Evolutionary conservation across 139 green algal genomes (phyloP).

Genomic region (Chlamydomonas schloesseri): DNA sequence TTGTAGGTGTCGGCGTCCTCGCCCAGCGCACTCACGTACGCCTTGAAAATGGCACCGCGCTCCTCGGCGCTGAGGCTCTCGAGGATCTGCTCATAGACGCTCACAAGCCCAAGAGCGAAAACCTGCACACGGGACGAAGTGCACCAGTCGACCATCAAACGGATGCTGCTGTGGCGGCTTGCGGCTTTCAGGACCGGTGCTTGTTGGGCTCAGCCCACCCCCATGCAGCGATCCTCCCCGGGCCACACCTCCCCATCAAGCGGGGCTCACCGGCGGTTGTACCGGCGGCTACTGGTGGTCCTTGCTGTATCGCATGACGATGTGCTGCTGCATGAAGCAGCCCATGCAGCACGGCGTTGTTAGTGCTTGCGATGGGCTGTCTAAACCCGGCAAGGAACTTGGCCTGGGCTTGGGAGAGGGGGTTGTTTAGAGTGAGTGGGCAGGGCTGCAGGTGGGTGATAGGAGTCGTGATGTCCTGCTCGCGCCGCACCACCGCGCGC

Average conservation of each 20-base stretch:
- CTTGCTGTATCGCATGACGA: conserved; percentile 90
- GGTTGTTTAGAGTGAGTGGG: too few relatives aligned
- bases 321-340: conserved; percentile 94
- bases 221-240: too few relatives aligned
- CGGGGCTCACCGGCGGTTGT: too few relatives aligned
- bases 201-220: too few relatives aligned
- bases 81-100: conserved; percentile 92
- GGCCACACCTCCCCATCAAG: too few relatives aligned
- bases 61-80: conserved; percentile 67
- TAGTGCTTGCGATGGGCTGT: conserved; percentile 84
- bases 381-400: conserved; percentile 72
- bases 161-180: too few relatives aligned
- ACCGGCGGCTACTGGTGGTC: conserved; percentile 91
- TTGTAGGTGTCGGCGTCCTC: conserved; percentile 83
- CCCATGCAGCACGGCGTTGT: conserved; percentile 91
- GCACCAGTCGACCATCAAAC: neutral
- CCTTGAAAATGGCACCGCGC: conserved; percentile 73
- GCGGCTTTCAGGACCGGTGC: too few relatives aligned
- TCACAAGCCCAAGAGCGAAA: conserved; percentile 88
- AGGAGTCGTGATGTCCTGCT: too few relatives aligned
- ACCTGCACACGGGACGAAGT: conserved; percentile 62
- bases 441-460: too few relatives aligned
- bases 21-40: conserved; percentile 84
- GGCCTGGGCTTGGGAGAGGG: too few relatives aligned
- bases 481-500: too few relatives aligned